phyloP scores from a whole-genome alignment of 2,329 filamentous ascomycete species.

The Nigrospora osmanthi region DNA sequence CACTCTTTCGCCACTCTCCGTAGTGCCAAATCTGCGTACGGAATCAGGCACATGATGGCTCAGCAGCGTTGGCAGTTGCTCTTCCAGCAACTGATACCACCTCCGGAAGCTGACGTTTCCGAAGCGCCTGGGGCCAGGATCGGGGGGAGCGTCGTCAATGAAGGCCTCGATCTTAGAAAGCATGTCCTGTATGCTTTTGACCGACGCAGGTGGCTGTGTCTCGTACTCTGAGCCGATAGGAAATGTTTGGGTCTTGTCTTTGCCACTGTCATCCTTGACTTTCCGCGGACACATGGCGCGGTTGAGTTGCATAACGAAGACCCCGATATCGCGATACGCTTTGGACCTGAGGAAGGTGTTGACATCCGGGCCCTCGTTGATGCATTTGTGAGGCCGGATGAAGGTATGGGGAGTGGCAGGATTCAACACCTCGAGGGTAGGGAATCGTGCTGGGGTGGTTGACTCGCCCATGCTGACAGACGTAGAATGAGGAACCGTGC shows the following conservation, averaged over 20 bases:
- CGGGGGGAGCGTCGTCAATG: constrained; percentile 73
- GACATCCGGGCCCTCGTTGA: constrained; percentile 80
- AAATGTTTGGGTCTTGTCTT: constrained; percentile 38
- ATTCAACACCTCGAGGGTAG: constrained; percentile 41
- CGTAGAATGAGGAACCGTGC: too few species aligned
- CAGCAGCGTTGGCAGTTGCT: constrained; percentile 48
- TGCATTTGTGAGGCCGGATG: constrained; percentile 64
- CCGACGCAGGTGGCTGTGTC: constrained; percentile 40
- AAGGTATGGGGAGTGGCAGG: constrained; percentile 47
- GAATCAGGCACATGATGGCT: constrained; percentile 42
- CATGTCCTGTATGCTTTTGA: constrained; percentile 59
- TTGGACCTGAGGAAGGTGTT: constrained; percentile 68
- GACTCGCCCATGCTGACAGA: too few species aligned
- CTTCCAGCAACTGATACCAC: constrained; percentile 68
- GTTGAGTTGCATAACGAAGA: constrained; percentile 86
- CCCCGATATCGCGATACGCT: constrained; percentile 81
- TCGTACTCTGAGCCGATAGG: constrained; percentile 30
- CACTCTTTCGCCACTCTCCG: constrained; percentile 18
- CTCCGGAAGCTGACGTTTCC: constrained; percentile 85
- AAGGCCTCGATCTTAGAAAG: constrained; percentile 57
- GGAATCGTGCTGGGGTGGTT: constrained; percentile 10
- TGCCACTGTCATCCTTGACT: constrained; percentile 24
- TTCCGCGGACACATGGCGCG: constrained; percentile 71
- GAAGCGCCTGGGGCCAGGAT: constrained; percentile 79
- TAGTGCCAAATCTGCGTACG: constrained; percentile 17